Conservation (phyloP, 1,284 basidiomycete species). For the Leccinum griseonigrum region DNA sequence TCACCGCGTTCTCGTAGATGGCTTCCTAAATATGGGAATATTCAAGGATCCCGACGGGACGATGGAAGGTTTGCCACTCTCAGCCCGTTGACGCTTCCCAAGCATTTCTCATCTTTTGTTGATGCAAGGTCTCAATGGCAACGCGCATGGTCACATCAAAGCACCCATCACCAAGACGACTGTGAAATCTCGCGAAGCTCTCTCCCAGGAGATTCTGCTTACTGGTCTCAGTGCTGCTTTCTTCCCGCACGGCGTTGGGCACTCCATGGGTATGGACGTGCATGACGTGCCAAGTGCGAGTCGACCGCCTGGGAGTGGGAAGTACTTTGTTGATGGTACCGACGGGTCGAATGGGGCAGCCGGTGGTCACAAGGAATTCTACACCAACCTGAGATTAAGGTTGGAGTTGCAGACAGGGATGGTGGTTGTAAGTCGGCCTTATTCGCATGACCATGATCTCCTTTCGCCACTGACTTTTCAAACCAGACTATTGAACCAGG, state of each 20-base stretch:
- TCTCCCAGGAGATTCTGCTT: slow-evolving; percentile 51
- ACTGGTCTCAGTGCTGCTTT: slow-evolving; percentile 80
- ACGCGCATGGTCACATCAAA: not conserved
- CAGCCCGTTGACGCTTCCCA: not conserved
- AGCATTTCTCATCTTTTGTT: not conserved
- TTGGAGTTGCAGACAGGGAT: slow-evolving; percentile 72
- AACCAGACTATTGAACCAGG: slow-evolving; percentile 84
- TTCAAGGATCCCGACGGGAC: slow-evolving; percentile 53
- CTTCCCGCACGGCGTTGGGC: slow-evolving; percentile 91
- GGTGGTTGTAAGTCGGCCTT: slow-evolving; percentile 64
- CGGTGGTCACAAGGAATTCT: slow-evolving; percentile 53
- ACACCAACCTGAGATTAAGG: slow-evolving; percentile 75
- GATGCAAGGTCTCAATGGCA: slow-evolving; percentile 9
- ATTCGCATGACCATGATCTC: not conserved
- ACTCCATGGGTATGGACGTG: slow-evolving; percentile 86
- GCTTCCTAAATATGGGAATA: slow-evolving; percentile 83
- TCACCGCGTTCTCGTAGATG: slow-evolving; percentile 74
- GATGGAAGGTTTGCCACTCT: slow-evolving; percentile 12
- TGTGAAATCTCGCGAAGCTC: slow-evolving; percentile 17
- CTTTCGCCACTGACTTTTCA: not conserved
- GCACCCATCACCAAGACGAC: slow-evolving; percentile 3
- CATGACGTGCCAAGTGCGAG: slow-evolving; percentile 80
- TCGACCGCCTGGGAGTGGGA: slow-evolving; percentile 54
- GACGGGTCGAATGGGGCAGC: slow-evolving; percentile 21
- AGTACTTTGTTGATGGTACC: slow-evolving; percentile 25